Base-by-base conservation (phyloP, 495 filamentous ascomycete species). In the Venustampulla echinocandica region DNA sequence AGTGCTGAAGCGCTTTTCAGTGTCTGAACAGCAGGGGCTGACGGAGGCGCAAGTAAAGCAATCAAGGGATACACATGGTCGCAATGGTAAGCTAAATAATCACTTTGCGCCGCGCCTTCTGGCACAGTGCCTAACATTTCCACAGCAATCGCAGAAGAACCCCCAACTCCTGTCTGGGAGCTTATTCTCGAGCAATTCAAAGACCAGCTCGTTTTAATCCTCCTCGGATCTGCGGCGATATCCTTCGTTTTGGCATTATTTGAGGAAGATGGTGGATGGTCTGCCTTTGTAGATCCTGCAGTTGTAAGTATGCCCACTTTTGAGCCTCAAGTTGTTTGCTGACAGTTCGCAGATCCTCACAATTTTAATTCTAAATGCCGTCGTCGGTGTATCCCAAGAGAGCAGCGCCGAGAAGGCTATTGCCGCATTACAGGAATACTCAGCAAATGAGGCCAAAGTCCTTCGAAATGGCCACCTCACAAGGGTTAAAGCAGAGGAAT, bases 401-500 rank as follows among this genome's bases (percentile, higher is more conserved):
- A 95, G 85, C 64, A 95, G 88, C 60, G 93, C 93, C 25, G 93
- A 99, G 63, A 96, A 96, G 65, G 93, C 93, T 9, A 99, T 99
- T 66, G 89, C 93, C 10, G 93, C 93, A 35, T 79, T 99, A 27
- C 90, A 99, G 67, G 90, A 99, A 77, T 99, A 99, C 67, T 96
- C 90, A 32, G 93, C 93, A 47, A 97, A 95, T 59, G 85, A 95
- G 69, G 92, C 93, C 50, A 99, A 90, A 62, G 90, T 93, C 42
- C 59, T 95, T 39, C 83, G 93, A 49, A 75, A 77, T 59, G 88
- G 90, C 13, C 75, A 79, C 49, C 61, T 88, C 45, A 76, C 79
- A 52, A 74, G 81, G 32, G 71, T 97, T 64, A 90, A 87, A 64
- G 93, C 93, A 6, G 93, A 99, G 60, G 87, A 96, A 42, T 71